A percentile compares a stretch with the other conserved stretches of the same genome.
Evolutionary conservation across 1,284 basidiomycete species (phyloP).

Genomic region (Pulchroboletus neoregius): DNA sequence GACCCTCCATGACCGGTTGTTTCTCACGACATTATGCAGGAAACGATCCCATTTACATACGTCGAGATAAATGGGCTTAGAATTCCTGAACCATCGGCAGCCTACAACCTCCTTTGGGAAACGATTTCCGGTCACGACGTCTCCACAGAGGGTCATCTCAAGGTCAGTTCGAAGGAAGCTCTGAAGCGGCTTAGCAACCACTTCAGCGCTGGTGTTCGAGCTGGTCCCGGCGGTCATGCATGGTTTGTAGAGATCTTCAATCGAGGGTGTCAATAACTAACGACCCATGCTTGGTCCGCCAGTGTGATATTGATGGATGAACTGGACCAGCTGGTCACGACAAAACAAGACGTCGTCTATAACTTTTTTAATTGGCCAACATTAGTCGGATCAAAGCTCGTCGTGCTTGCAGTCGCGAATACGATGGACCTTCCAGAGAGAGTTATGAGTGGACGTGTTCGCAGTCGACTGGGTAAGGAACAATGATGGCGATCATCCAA

Average conservation of each 20-base stretch:
- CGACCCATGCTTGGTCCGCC: neutral
- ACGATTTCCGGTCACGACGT: slow-evolving; percentile 74
- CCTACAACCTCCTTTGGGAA: slow-evolving; percentile 89
- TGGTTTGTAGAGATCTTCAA: slow-evolving; percentile 44
- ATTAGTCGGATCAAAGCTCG: slow-evolving; percentile 77
- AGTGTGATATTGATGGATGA: slow-evolving; percentile 99
- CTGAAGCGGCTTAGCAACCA: slow-evolving; percentile 61
- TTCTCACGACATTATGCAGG: slow-evolving; percentile 42
- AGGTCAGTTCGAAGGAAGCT: slow-evolving; percentile 67
- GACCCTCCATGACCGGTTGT: neutral
- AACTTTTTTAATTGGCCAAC: slow-evolving; percentile 99
- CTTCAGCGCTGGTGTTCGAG: slow-evolving; percentile 51
- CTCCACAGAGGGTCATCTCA: slow-evolving; percentile 55
- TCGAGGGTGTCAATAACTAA: neutral
- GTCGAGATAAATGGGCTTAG: slow-evolving; percentile 98
- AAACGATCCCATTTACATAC: slow-evolving; percentile 91
- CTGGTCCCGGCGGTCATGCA: slow-evolving; percentile 67
- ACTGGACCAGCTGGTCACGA: slow-evolving; percentile 92
- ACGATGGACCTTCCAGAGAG: slow-evolving; percentile 98
- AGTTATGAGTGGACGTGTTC: slow-evolving; percentile 87
- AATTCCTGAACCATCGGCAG: slow-evolving; percentile 84
- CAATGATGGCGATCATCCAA: neutral
- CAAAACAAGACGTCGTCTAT: slow-evolving; percentile 97
- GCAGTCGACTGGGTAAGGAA: slow-evolving; percentile 79
- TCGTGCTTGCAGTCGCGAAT: slow-evolving; percentile 97